Percentiles rank a stretch among this genome's conserved stretches.
Conservation (phyloP, 805 yeast species). For the Wickerhamomyces ciferrii region DNA sequence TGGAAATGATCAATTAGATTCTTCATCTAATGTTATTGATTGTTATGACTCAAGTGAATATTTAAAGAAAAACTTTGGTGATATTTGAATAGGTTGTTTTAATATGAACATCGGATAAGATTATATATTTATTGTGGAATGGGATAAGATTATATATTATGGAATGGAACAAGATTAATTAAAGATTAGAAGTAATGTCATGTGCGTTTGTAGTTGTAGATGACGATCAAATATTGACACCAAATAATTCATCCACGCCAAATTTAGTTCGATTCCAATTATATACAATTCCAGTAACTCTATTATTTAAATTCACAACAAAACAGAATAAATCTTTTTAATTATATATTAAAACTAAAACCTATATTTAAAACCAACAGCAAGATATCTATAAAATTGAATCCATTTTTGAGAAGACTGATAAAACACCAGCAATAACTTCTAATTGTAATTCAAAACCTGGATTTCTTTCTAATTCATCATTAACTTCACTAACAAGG, state of each 20-base stretch:
- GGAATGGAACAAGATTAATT: too few species aligned
- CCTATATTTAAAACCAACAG: background rate
- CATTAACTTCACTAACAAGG: constrained; percentile 39
- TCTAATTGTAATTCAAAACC: constrained; percentile 66
- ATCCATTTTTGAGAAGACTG: constrained; percentile 90
- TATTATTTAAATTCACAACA: too few species aligned
- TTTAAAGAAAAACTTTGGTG: constrained; percentile 1
- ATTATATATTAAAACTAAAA: too few species aligned
- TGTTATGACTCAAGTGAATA: constrained; percentile 10
- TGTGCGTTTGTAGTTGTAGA: too few species aligned
- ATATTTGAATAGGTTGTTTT: background rate
- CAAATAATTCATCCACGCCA: too few species aligned
- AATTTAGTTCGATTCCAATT: too few species aligned
- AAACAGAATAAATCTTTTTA: background rate
- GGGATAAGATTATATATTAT: too few species aligned
- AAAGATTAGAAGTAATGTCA: too few species aligned
- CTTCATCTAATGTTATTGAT: constrained; percentile 4
- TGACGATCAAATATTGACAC: too few species aligned
- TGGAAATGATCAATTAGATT: constrained; percentile 8
- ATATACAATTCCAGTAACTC: too few species aligned
- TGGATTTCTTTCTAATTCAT: constrained; percentile 38
- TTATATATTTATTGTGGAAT: too few species aligned
- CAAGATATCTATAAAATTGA: constrained; percentile 51
- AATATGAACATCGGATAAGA: too few species aligned
- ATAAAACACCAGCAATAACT: constrained; percentile 86